Percentiles rank a stretch among this genome's conserved stretches.
These are phyloP conservation scores for Acaromyces ingoldii DNA, from an alignment of 1,284 basidiomycete genomes.

Conservation along the genomic window DNA sequence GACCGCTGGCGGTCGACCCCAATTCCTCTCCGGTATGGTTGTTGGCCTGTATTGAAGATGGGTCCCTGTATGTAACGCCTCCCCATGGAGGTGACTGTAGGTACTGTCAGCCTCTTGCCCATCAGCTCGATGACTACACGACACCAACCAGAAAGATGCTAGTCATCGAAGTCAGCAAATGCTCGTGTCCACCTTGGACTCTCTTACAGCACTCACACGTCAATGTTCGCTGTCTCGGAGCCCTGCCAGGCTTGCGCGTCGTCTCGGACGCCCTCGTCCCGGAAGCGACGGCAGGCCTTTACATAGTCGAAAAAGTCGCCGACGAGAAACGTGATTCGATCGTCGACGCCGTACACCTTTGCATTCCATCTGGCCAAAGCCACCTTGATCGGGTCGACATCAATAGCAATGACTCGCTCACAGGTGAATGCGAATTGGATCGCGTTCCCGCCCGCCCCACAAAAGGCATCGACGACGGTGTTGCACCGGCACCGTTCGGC, in stretches of 20 bases:
- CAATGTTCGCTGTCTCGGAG: slow-evolving; percentile 8
- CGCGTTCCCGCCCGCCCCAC: slow-evolving; percentile 94
- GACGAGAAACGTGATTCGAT: slow-evolving; percentile 89
- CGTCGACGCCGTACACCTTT: slow-evolving; percentile 81
- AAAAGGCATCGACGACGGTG: slow-evolving; percentile 80
- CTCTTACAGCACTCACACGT: too few species aligned
- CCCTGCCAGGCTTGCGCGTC: slow-evolving; percentile 18
- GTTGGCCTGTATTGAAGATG: too few species aligned
- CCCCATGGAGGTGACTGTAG: slow-evolving; percentile 47
- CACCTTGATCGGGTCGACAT: slow-evolving; percentile 75
- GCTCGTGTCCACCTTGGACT: too few species aligned
- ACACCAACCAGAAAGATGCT: not conserved
- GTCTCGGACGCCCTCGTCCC: slow-evolving; percentile 44
- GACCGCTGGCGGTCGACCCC: too few species aligned
- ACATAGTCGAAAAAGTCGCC: slow-evolving; percentile 79
- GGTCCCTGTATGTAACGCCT: slow-evolving; percentile 35
- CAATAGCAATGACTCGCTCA: slow-evolving; percentile 86
- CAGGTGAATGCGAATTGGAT: slow-evolving; percentile 96
- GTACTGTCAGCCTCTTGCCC: slow-evolving; percentile 4
- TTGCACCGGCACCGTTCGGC: slow-evolving; percentile 68
- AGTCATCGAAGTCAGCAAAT: not conserved
- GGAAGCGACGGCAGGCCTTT: slow-evolving; percentile 28
- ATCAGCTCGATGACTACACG: not conserved
- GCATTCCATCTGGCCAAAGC: slow-evolving; percentile 84
- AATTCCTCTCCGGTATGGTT: too few species aligned